These are phyloP conservation scores for Westerdykella aurantiaca DNA, from an alignment of 2,329 filamentous ascomycete species.

Conservation along the genomic window DNA sequence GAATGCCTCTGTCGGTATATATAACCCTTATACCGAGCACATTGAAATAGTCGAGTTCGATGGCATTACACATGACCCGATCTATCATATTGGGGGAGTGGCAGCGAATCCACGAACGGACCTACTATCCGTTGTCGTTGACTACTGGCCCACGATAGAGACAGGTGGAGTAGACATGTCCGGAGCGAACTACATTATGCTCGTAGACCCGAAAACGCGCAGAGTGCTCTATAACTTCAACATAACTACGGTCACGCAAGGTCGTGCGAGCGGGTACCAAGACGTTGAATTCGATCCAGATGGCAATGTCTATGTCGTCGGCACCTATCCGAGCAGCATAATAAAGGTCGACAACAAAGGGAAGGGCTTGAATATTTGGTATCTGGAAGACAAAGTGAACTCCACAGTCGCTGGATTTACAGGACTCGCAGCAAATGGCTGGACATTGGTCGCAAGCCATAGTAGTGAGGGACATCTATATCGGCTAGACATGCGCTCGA, in stretches of 20 bases:
- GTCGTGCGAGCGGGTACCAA: constrained; percentile 9
- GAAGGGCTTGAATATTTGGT: background rate
- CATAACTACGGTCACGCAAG: constrained; percentile 6
- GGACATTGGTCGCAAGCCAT: constrained; percentile 6
- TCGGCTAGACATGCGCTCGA: constrained; percentile 6
- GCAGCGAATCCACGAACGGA: constrained; percentile 3
- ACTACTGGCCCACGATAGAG: constrained; percentile 6
- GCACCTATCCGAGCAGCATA: constrained; percentile 7
- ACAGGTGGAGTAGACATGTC: constrained; percentile 8
- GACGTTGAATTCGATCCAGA: constrained; percentile 8
- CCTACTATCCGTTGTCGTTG: constrained; percentile 6
- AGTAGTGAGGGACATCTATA: constrained; percentile 1
- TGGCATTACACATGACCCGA: constrained; percentile 7
- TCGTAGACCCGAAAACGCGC: constrained; percentile 4
- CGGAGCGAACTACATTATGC: constrained; percentile 8
- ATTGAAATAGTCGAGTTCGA: constrained; percentile 6
- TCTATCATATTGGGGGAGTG: constrained; percentile 10
- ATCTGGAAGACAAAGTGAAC: background rate
- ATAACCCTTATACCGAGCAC: constrained; percentile 5
- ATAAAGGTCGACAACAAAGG: constrained; percentile 2
- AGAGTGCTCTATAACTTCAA: constrained; percentile 3
- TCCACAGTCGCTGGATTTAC: constrained; percentile 3
- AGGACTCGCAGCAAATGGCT: constrained; percentile 4
- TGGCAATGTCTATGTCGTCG: constrained; percentile 10
- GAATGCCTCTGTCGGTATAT: constrained; percentile 9